Conservation (phyloP, 768 basidiomycete species). For the Lactifluus pinguis region DNA sequence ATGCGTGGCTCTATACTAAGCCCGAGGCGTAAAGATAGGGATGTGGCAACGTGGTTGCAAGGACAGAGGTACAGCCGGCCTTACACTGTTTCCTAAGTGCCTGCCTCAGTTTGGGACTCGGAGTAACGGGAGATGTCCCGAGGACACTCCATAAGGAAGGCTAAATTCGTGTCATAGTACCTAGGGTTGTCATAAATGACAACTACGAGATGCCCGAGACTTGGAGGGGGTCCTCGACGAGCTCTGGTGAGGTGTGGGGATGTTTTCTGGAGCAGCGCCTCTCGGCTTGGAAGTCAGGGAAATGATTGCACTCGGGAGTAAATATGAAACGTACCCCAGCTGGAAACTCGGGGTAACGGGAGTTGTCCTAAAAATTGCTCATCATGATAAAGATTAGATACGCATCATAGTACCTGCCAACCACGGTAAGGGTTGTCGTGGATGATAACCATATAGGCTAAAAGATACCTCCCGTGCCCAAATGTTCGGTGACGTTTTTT, state of each 20-base stretch:
- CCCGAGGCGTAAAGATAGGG: too few relatives aligned
- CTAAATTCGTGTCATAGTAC: conserved; percentile 49
- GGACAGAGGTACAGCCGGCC: too few relatives aligned
- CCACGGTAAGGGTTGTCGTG: neutral
- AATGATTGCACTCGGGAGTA: conserved; percentile 40
- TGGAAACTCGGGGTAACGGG: conserved; percentile 21
- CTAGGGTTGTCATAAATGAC: conserved; percentile 18
- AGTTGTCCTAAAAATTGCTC: conserved; percentile 31
- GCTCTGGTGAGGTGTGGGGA: too few relatives aligned
- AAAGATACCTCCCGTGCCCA: conserved; percentile 45
- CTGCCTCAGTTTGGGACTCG: conserved; percentile 25
- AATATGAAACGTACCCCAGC: conserved; percentile 43
- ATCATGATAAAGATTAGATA: conserved; percentile 51
- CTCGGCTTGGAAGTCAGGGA: conserved; percentile 15
- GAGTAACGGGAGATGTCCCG: conserved; percentile 27
- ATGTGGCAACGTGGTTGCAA: too few relatives aligned
- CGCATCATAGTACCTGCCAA: conserved; percentile 42
- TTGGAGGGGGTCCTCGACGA: conserved; percentile 10
- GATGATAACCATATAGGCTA: neutral
- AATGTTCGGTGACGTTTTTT: conserved; percentile 43
- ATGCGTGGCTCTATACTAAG: too few relatives aligned
- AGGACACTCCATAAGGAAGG: conserved; percentile 39
- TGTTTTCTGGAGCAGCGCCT: conserved; percentile 22
- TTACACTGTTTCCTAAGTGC: conserved; percentile 24
- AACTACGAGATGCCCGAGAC: conserved; percentile 16